phyloP scores from a whole-genome alignment of 2,329 filamentous ascomycete species.

The Fusarium agapanthi region DNA sequence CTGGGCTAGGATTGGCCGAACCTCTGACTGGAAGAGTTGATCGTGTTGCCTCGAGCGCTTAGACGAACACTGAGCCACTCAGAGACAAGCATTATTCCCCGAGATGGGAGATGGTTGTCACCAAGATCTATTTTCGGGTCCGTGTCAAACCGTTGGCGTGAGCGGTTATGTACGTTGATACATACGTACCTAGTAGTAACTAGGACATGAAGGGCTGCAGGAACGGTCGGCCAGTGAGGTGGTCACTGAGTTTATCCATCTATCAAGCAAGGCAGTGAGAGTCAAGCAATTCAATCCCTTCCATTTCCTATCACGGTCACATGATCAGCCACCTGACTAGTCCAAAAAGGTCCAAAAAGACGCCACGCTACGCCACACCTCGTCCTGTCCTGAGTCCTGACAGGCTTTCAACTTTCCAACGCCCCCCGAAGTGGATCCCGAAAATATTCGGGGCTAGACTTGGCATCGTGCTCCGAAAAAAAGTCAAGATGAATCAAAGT shows the following conservation, averaged over 20 bases:
- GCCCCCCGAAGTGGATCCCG: constrained; percentile 26
- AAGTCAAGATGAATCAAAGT: constrained; percentile 27
- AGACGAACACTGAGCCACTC: constrained; percentile 30
- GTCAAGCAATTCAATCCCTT: neutral
- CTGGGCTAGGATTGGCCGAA: constrained; percentile 31
- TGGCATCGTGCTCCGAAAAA: constrained; percentile 25
- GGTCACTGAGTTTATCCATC: neutral
- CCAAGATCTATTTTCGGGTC: constrained; percentile 26
- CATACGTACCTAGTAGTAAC: neutral
- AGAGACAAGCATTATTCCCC: neutral
- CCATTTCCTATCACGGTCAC: neutral
- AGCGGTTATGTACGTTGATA: constrained; percentile 32
- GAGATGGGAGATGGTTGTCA: constrained; percentile 22
- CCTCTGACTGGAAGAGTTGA: constrained; percentile 1
- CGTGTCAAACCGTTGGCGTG: constrained; percentile 24
- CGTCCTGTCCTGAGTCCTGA: neutral
- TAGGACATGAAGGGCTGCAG: constrained; percentile 5
- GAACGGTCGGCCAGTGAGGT: neutral
- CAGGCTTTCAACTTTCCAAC: neutral
- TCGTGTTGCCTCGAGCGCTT: constrained; percentile 35
- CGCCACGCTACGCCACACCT: neutral
- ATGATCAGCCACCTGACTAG: constrained; percentile 19
- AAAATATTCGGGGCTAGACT: constrained; percentile 36
- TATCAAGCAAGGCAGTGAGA: neutral
- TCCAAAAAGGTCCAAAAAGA: neutral